Evolutionary conservation across 768 basidiomycete genomes (phyloP).

Genomic region (Boletellus emodensis): DNA sequence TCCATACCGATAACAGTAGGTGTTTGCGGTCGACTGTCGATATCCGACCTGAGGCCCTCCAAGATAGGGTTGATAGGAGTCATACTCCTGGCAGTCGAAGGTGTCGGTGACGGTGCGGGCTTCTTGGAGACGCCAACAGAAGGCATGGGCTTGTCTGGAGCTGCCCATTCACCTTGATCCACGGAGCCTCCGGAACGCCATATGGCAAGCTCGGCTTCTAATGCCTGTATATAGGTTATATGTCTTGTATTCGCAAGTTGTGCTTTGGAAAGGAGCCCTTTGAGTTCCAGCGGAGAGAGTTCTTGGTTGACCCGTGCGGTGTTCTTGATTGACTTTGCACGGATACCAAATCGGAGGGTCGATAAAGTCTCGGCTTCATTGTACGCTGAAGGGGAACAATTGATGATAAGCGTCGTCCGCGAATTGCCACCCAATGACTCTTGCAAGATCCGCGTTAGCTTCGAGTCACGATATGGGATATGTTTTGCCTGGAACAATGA

Average conservation of each 20-base stretch:
- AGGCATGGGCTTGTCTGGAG: constrained; percentile 52
- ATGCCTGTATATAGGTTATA: constrained; percentile 79
- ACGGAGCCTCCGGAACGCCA: constrained; percentile 90
- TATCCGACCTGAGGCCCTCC: constrained; percentile 65
- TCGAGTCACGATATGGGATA: constrained; percentile 98
- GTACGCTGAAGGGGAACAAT: constrained; percentile 96
- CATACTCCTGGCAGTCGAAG: constrained; percentile 62
- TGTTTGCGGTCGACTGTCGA: constrained; percentile 87
- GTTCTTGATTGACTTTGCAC: constrained; percentile 99
- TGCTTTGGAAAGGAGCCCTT: constrained; percentile 84
- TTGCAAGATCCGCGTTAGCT: constrained; percentile 98
- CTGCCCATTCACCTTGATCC: constrained; percentile 78
- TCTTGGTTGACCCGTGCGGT: constrained; percentile 98
- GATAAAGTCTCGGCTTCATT: constrained; percentile 96
- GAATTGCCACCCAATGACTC: constrained; percentile 96
- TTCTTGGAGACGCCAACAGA: constrained; percentile 45
- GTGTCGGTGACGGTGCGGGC: constrained; percentile 54
- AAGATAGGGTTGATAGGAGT: constrained; percentile 74
- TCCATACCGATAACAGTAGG: constrained; percentile 86
- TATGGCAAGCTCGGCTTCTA: constrained; percentile 86
- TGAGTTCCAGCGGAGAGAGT: constrained; percentile 93
- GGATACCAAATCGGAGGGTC: constrained; percentile 98
- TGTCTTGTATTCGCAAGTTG: constrained; percentile 80
- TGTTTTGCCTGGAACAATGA: constrained; percentile 70
- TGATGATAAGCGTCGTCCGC: constrained; percentile 96